These are phyloP conservation scores for Phialophora macrospora DNA, from an alignment of 2,329 filamentous ascomycete species.

Conservation along the genomic window DNA sequence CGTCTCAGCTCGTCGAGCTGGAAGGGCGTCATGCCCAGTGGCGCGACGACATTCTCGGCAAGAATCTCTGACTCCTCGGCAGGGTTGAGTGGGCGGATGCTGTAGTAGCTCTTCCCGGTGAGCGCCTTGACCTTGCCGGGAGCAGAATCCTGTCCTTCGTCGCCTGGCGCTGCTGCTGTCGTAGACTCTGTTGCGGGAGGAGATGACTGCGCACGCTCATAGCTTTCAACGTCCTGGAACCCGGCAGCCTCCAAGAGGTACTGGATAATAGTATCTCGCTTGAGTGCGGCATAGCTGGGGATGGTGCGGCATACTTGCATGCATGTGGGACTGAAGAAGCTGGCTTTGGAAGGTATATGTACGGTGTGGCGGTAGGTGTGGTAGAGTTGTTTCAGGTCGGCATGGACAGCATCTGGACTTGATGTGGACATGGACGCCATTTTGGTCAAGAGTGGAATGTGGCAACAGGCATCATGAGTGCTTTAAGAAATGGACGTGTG, in stretches of 20 bases:
- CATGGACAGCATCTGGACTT: neutral
- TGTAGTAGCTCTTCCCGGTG: conserved; percentile 5
- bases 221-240: neutral
- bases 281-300: neutral
- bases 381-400: conserved; percentile 1
- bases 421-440: neutral
- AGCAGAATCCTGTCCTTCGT: neutral
- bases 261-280: neutral
- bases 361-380: conserved; percentile 3
- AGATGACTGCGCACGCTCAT: conserved; percentile 1
- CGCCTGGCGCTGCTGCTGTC: neutral
- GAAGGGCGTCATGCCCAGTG: neutral
- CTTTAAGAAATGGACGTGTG: neutral
- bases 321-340: neutral
- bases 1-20: conserved; percentile 4
- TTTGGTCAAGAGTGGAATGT: neutral
- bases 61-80: neutral
- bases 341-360: conserved; percentile 2
- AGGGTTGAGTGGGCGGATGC: neutral
- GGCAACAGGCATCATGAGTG: neutral
- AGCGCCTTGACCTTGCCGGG: neutral
- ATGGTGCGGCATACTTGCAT: conserved; percentile 6
- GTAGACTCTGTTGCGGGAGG: neutral
- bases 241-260: neutral
- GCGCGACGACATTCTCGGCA: conserved; percentile 1